These are phyloP conservation scores for Teunomyces aglyptinius DNA, from an alignment of 805 yeast genomes.

Conservation along the genomic window DNA sequence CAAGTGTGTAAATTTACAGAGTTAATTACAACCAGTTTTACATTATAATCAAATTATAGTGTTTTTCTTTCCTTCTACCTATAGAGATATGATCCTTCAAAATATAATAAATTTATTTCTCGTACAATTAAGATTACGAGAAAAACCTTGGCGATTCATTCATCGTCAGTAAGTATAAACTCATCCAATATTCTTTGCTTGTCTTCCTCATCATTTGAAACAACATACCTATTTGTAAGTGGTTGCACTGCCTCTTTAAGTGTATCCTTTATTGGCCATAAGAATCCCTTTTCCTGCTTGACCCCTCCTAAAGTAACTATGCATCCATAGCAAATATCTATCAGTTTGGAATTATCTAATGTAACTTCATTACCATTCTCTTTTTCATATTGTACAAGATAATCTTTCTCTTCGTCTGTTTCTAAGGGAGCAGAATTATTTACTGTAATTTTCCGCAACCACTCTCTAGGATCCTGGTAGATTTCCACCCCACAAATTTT, in stretches of 20 bases:
- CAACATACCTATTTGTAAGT: slow-evolving; percentile 7
- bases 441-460: slow-evolving; percentile 72
- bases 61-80: neutral
- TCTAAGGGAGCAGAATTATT: slow-evolving; percentile 50
- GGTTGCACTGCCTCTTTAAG: neutral
- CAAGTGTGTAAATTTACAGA: neutral
- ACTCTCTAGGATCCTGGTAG: slow-evolving; percentile 55
- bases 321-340: slow-evolving; percentile 76
- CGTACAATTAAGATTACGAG: no score
- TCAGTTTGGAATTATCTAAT: slow-evolving; percentile 11
- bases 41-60: neutral
- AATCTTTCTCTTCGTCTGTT: slow-evolving; percentile 36
- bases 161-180: slow-evolving; percentile 39
- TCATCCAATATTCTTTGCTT: slow-evolving; percentile 45
- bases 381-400: slow-evolving; percentile 18
- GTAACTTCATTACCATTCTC: slow-evolving; percentile 13
- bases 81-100: neutral
- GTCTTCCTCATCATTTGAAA: slow-evolving; percentile 16
- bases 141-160: neutral
- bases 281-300: slow-evolving; percentile 22
- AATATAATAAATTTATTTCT: neutral
- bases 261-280: slow-evolving; percentile 33
- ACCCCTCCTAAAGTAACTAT: slow-evolving; percentile 54
- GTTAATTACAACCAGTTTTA: no score
- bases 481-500: slow-evolving; percentile 55